phyloP scores from a whole-genome alignment of 2,329 filamentous ascomycete genomes.

The Alternaria gaisen region DNA sequence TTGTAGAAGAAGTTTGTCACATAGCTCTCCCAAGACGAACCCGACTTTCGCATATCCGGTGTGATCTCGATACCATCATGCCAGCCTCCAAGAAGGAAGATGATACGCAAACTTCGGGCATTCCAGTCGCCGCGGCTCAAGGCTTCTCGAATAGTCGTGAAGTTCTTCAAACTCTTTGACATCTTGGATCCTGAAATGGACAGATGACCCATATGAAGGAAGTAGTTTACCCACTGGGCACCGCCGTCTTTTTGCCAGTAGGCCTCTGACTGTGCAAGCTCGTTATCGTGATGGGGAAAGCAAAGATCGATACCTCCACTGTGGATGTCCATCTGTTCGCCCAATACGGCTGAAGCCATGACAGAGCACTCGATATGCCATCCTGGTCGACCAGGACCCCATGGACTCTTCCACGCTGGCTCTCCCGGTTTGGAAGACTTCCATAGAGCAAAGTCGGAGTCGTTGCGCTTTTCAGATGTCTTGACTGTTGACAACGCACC shows the following conservation, averaged over 20 bases:
- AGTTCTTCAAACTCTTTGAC: conserved; percentile 96
- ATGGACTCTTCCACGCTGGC: conserved; percentile 86
- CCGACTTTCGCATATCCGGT: conserved; percentile 77
- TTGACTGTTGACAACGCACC: conserved; percentile 72
- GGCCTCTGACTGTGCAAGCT: conserved; percentile 89
- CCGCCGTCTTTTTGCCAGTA: conserved; percentile 66
- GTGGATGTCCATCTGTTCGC: conserved; percentile 87
- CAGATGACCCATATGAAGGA: conserved; percentile 93
- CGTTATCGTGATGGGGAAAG: conserved; percentile 83
- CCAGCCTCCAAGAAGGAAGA: conserved; percentile 89
- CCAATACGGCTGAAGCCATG: conserved; percentile 91
- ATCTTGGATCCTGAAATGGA: conserved; percentile 92
- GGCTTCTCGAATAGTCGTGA: conserved; percentile 89
- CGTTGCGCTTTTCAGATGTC: conserved; percentile 72
- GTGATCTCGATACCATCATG: conserved; percentile 92
- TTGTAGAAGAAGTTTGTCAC: conserved; percentile 76
- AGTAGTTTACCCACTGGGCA: conserved; percentile 91
- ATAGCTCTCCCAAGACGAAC: conserved; percentile 80
- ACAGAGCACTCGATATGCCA: conserved; percentile 99
- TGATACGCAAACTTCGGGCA: conserved; percentile 79
- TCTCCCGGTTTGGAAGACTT: conserved; percentile 92
- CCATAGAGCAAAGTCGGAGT: conserved; percentile 91
- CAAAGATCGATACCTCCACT: conserved; percentile 90
- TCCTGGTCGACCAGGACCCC: conserved; percentile 87
- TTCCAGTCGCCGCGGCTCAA: conserved; percentile 75